Conservation (phyloP, 1,284 basidiomycete species). For the Moesziomyces parantarcticus region DNA sequence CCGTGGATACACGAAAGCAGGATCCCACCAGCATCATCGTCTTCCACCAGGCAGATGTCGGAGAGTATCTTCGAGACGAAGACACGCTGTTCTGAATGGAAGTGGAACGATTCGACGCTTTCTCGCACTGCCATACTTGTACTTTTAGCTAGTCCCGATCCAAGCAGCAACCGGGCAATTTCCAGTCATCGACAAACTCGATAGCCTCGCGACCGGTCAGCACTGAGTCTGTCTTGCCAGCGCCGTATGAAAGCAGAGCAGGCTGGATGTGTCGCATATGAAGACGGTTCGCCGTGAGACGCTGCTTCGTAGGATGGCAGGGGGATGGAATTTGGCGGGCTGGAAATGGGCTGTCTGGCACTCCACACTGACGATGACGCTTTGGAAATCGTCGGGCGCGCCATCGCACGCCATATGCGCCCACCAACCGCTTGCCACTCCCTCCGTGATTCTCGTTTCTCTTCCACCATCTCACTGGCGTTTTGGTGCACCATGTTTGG, state of each 20-base stretch:
- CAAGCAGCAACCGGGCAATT: neutral
- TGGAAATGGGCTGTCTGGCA: neutral
- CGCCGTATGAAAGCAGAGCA: neutral
- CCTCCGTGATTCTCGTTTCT: neutral
- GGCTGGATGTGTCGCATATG: neutral
- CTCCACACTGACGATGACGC: conserved; percentile 9
- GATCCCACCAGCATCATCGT: conserved; percentile 99
- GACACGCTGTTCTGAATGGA: conserved; percentile 54
- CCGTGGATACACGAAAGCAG: conserved; percentile 93
- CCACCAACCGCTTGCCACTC: no score
- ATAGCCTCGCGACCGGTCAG: no score
- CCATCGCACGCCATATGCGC: no score
- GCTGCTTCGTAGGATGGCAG: no score
- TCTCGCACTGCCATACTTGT: conserved; percentile 5
- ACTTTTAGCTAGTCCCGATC: conserved; percentile 25
- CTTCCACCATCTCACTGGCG: neutral
- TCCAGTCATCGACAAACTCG: no score
- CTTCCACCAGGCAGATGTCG: conserved; percentile 86
- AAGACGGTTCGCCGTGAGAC: neutral
- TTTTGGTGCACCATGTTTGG: neutral
- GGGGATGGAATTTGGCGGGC: no score
- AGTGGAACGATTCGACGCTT: neutral
- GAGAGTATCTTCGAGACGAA: conserved; percentile 66
- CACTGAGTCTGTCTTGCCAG: no score
- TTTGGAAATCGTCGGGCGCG: no score